Base-by-base conservation (phyloP, 2,329 filamentous ascomycete genomes). In the Didymella glomerata region DNA sequence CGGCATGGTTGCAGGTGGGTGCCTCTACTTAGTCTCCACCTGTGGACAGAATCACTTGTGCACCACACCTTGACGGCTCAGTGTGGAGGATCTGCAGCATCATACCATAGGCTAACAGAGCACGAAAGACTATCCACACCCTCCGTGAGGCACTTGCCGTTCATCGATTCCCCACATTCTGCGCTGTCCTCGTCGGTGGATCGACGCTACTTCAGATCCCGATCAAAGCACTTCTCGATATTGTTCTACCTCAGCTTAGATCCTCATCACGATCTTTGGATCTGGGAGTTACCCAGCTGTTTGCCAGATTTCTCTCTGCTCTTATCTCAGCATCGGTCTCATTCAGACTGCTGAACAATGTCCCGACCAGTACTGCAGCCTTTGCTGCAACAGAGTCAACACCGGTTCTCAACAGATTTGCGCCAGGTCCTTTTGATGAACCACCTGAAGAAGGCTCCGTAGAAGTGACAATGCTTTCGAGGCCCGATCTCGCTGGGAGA, bases 401-500 rank as follows among this genome's bases (percentile, higher is more conserved):
- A 25, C 50, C 58, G 13, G 50, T 59, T 22, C 59, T 65, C 6
- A 53, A 63, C 20, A 42, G 59, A n/a, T 34, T 62, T 30, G 55
- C 61, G 9, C 64, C 65, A 11, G 62, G 67, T 4, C 68, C 69
- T 2, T 73, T 73, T 27, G 63, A 71, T 32, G 67, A 71, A 22
- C 70, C 69, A 10, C 70, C 70, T 3, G 68, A 73, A 46, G 38
- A 32, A 8, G 38, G 65, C 22, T 22, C 67, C 2, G 49, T 62
- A 32, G 22, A 61, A 47, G 40, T 44, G 13, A 57, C 60, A 5
- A 52, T 62, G 6, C 40, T 68, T 13, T 56, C 64, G 10, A 60
- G 67, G 25, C 27, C 45, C 22, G 62, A 69, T 24, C 74, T 84
- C 61, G 90, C 88, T 11, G 92, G 92, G 44, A 86, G 88, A 67